Conservation (phyloP, 1,284 basidiomycete genomes). For the Sanghuangporus baumii region DNA sequence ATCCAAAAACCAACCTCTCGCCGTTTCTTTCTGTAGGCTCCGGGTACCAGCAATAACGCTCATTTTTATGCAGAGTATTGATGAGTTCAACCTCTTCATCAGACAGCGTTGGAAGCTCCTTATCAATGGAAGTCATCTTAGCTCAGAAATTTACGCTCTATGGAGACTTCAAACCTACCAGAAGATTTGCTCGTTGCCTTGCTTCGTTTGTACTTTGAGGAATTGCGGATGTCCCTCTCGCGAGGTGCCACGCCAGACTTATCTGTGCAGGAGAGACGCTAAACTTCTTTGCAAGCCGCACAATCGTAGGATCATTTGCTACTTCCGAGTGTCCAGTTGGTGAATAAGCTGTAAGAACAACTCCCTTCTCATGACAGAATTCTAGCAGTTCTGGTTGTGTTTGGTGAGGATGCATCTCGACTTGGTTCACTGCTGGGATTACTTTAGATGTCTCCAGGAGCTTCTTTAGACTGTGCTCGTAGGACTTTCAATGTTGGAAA, state of each 20-base stretch:
- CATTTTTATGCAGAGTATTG: conserved; percentile 18
- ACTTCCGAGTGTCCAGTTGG: conserved; percentile 24
- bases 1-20: conserved; percentile 17
- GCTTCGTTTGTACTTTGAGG: conserved; percentile 22
- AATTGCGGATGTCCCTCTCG: conserved; percentile 19
- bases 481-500: no score
- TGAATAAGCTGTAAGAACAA: conserved; percentile 40
- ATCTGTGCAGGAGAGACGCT: conserved; percentile 21
- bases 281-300: conserved; percentile 20
- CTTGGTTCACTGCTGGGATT: conserved; percentile 42
- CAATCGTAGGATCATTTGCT: conserved; percentile 20
- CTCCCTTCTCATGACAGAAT: conserved; percentile 33
- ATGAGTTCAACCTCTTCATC: conserved; percentile 18
- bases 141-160: neutral
- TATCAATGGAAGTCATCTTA: neutral
- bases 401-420: conserved; percentile 36
- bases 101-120: conserved; percentile 18
- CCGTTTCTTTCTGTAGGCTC: conserved; percentile 10
- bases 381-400: conserved; percentile 31
- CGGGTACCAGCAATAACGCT: conserved; percentile 15
- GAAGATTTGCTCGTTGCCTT: conserved; percentile 22
- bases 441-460: conserved; percentile 33
- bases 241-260: conserved; percentile 22
- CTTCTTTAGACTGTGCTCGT: conserved; percentile 5
- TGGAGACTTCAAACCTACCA: neutral